Evolutionary conservation across 306 rosid species (phyloP).

Genomic region (Trifolium fragiferum): DNA sequence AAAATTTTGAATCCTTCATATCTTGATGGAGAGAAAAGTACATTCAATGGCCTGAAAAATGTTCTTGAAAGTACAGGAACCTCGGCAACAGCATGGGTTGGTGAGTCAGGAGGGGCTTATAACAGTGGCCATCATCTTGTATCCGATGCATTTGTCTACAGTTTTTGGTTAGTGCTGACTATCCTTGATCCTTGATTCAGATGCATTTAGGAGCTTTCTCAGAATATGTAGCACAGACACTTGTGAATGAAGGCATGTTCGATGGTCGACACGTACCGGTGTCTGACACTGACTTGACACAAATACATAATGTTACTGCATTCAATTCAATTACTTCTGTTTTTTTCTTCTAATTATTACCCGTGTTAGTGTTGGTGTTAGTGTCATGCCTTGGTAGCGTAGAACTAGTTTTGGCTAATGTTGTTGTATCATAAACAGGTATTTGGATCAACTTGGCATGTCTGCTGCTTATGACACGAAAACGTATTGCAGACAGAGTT

Average conservation of each 20-base stretch:
- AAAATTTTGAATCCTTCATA: conserved; percentile 72
- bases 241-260: neutral
- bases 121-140: conserved; percentile 90
- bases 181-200: neutral
- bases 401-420: conserved; percentile 6
- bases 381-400: neutral
- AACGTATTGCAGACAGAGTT: conserved; percentile 92
- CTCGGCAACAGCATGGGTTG: conserved; percentile 87
- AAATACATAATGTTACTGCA: neutral
- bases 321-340: neutral
- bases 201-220: neutral
- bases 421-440: conserved; percentile 56
- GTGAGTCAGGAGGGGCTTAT: conserved; percentile 98
- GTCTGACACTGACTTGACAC: neutral
- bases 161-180: conserved; percentile 75
- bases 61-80: conserved; percentile 58
- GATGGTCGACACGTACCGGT: neutral
- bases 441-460: conserved; percentile 94
- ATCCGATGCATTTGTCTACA: conserved; percentile 76
- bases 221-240: neutral
- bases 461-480: conserved; percentile 73
- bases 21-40: conserved; percentile 64
- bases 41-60: conserved; percentile 63
- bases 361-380: neutral
- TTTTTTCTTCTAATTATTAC: neutral